Base-by-base conservation (phyloP, 140 eudicot species). In the Stevia rebaudiana region DNA sequence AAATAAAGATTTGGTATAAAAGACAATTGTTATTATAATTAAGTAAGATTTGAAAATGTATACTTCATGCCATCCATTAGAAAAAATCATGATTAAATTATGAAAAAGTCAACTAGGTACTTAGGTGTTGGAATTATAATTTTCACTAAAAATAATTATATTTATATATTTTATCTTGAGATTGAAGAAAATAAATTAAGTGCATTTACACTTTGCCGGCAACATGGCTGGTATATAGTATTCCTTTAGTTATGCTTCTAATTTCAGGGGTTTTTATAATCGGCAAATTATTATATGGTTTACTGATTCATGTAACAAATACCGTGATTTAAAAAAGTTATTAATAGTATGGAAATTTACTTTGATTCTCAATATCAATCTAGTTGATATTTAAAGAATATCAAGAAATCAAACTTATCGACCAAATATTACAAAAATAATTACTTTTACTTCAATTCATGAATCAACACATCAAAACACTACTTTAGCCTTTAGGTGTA, bases 71-170 rank as follows among this genome's bases (percentile, higher is more conserved):
- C n/a, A n/a, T n/a, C n/a, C n/a, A n/a, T n/a, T n/a, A n/a, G n/a
- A n/a, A n/a, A n/a, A n/a, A n/a, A n/a, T n/a, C n/a, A n/a, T n/a
- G n/a, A n/a, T n/a, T n/a, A n/a, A n/a, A n/a, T n/a, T n/a, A n/a
- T n/a, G n/a, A n/a, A n/a, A 37, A 74, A 60, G 79, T 75, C 79
- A 75, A 75, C 79, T 74, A 68, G 65, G 69, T 74, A 75, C 65
- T 75, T 75, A 75, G 74, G 75, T 75, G 70, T 75, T 75, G 79
- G 79, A 75, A 75, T 67, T 74, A 60, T 57, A 50, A 54, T 50
- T 75, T 75, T 59, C 79, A 60, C 51, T 68, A 68, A 75, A 11
- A 75, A 10, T 51, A 48, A 18, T 8, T 59, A 37, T 67, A 67
- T 74, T 59, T 59, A 48, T 60, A 67, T 68, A 68, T 60, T 75